A percentile compares a stretch with the other conserved stretches of the same genome.
Evolutionary conservation across 495 filamentous ascomycete genomes (phyloP).

Genomic region (Hypomontagnella monticulosa): DNA sequence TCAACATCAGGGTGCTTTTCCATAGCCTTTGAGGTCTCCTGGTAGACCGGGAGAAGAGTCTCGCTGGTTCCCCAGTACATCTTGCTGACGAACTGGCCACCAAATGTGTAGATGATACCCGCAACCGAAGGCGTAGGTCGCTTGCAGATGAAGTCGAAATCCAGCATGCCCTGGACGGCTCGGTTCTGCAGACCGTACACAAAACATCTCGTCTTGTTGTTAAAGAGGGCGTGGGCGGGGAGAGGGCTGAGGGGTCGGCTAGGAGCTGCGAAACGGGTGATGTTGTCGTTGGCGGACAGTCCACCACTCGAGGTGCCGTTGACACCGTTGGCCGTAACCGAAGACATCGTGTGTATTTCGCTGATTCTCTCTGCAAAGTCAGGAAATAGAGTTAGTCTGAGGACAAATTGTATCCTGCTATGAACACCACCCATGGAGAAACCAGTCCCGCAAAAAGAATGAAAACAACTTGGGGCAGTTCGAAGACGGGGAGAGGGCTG

Average conservation of each 20-base stretch:
- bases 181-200: constrained; percentile 98
- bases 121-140: constrained; percentile 94
- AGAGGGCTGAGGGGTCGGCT: constrained; percentile 90
- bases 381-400: constrained; percentile 16
- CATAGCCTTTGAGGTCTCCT: constrained; percentile 91
- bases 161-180: constrained; percentile 99
- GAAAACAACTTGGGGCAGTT: constrained; percentile 1
- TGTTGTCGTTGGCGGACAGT: constrained; percentile 94
- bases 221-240: constrained; percentile 88
- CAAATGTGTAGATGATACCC: constrained; percentile 99
- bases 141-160: constrained; percentile 99
- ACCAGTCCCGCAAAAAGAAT: background rate
- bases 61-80: constrained; percentile 99
- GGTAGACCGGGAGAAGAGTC: constrained; percentile 98
- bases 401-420: background rate
- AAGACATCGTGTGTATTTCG: constrained; percentile 52
- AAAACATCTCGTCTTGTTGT: constrained; percentile 99
- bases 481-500: background rate
- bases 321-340: constrained; percentile 55
- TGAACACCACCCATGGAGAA: background rate
- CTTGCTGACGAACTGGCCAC: constrained; percentile 99
- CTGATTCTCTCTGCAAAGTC: constrained; percentile 18
- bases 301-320: constrained; percentile 51
- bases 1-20: constrained; percentile 98
- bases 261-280: constrained; percentile 92